A percentile compares a stretch with the other conserved stretches of the same genome.
These are phyloP conservation scores for Graphium sp. DNA, from an alignment of 2,329 filamentous ascomycete species.

Conservation along the genomic window DNA sequence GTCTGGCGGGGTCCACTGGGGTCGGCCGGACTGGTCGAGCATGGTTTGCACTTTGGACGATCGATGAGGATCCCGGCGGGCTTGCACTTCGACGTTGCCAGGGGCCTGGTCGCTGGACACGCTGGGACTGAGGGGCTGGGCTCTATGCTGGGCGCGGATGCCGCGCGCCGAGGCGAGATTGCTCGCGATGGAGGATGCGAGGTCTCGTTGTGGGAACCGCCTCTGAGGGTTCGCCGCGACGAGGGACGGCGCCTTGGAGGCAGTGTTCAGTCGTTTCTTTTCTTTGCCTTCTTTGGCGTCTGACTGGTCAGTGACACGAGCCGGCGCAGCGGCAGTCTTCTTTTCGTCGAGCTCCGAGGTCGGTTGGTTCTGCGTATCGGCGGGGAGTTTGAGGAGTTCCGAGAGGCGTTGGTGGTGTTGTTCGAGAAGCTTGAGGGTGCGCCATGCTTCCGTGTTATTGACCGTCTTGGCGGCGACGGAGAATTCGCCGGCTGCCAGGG, in stretches of 20 bases:
- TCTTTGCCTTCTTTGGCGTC: neutral
- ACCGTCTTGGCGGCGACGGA: slow-evolving; percentile 64
- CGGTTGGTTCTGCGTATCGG: slow-evolving; percentile 28
- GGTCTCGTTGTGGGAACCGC: slow-evolving; percentile 44
- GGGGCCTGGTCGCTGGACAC: slow-evolving; percentile 59
- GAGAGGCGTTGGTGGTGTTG: slow-evolving; percentile 75
- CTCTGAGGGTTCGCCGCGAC: slow-evolving; percentile 18
- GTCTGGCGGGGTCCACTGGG: slow-evolving; percentile 31
- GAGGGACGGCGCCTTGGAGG: slow-evolving; percentile 9
- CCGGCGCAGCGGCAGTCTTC: slow-evolving; percentile 3
- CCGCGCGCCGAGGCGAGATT: slow-evolving; percentile 76
- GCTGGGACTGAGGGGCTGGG: slow-evolving; percentile 53
- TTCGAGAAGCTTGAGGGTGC: slow-evolving; percentile 73
- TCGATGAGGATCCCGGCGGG: slow-evolving; percentile 27
- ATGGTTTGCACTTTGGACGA: slow-evolving; percentile 37
- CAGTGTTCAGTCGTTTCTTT: neutral
- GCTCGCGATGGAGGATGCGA: slow-evolving; percentile 71
- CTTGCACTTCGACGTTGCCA: slow-evolving; percentile 46
- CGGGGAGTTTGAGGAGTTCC: slow-evolving; percentile 58
- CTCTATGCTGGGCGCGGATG: slow-evolving; percentile 48
- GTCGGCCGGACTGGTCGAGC: slow-evolving; percentile 34
- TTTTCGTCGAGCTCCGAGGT: slow-evolving; percentile 18
- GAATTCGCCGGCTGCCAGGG: slow-evolving; percentile 77
- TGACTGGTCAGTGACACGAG: too few relatives aligned
- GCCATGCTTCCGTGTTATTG: slow-evolving; percentile 52